A percentile compares a stretch with the other conserved stretches of the same genome.
Conservation (phyloP, 306 rosid genomes). For the Corylus americana region DNA sequence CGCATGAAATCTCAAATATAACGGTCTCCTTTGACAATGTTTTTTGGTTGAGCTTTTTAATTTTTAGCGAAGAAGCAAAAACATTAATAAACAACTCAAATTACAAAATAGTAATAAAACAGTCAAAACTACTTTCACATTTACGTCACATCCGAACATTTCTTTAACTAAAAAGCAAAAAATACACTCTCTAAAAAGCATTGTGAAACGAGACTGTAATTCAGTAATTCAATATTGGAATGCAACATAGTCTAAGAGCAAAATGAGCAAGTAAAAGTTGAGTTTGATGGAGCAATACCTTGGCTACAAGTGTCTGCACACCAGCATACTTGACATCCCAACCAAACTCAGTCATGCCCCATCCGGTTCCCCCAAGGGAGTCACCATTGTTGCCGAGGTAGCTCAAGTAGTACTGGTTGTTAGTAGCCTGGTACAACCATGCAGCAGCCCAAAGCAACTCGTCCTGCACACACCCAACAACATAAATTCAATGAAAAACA, state of each 20-base stretch:
- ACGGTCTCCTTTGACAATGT: no score
- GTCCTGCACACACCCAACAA: slow-evolving; percentile 46
- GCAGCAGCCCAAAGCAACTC: slow-evolving; percentile 98
- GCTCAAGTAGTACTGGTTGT: slow-evolving; percentile 70
- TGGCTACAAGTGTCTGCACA: slow-evolving; percentile 82
- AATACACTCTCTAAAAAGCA: no score
- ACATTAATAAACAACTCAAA: no score
- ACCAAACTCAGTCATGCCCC: slow-evolving; percentile 87
- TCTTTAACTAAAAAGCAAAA: no score
- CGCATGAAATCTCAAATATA: no score
- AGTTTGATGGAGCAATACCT: slow-evolving; percentile 40
- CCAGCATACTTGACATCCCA: slow-evolving; percentile 98
- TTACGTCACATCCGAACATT: no score
- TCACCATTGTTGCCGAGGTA: slow-evolving; percentile 84
- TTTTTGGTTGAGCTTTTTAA: no score
- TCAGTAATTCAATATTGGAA: no score
- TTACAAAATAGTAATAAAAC: no score
- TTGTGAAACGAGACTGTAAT: no score
- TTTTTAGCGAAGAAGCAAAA: no score
- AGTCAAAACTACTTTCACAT: no score
- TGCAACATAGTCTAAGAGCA: background rate
- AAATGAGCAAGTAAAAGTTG: background rate
- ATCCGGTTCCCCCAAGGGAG: slow-evolving; percentile 90
- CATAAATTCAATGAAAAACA: background rate
- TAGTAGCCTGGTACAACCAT: slow-evolving; percentile 89